Evolutionary conservation across 148 eudicot species (phyloP).

Genomic region (Diospyros lotus): DNA sequence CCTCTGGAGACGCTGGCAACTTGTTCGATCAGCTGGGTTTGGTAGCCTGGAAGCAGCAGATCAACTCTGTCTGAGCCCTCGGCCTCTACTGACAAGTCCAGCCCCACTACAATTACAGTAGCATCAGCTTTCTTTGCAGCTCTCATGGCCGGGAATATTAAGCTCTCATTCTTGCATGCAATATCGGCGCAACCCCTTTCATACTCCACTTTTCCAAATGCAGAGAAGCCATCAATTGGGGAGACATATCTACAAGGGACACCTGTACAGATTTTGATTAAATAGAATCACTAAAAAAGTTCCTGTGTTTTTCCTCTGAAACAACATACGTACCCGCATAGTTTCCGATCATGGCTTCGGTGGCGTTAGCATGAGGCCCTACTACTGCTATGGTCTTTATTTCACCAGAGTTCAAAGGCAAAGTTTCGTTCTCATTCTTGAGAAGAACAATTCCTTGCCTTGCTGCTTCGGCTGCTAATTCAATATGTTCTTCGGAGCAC

Average conservation of each 20-base stretch:
- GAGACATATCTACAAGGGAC: slow-evolving; percentile 16
- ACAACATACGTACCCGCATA: slow-evolving; percentile 39
- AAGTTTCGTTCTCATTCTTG: slow-evolving; percentile 11
- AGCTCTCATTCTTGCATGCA: slow-evolving; percentile 13
- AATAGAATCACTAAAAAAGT: too few relatives aligned
- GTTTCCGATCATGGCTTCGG: slow-evolving; percentile 58
- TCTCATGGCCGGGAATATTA: slow-evolving; percentile 11
- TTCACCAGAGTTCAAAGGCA: slow-evolving; percentile 12
- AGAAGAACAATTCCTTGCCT: slow-evolving; percentile 28
- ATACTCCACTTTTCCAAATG: slow-evolving; percentile 4
- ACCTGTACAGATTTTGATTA: slow-evolving; percentile 1
- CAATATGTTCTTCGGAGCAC: slow-evolving; percentile 13
- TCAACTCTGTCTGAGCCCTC: slow-evolving; percentile 12
- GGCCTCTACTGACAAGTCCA: slow-evolving; percentile 15
- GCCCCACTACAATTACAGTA: slow-evolving; percentile 16
- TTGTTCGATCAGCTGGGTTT: slow-evolving; percentile 14
- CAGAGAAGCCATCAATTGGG: slow-evolving; percentile 12
- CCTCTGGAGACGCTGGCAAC: slow-evolving; percentile 13
- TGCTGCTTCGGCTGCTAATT: slow-evolving; percentile 24
- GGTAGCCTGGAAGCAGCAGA: slow-evolving; percentile 21
- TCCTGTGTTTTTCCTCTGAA: too few relatives aligned
- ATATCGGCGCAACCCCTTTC: slow-evolving; percentile 17
- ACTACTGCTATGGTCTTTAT: slow-evolving; percentile 44
- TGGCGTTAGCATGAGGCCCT: slow-evolving; percentile 61
- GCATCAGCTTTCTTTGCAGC: slow-evolving; percentile 23